Percentiles rank a stretch among this genome's conserved stretches.
These are phyloP conservation scores for Davidsoniella neocaledoniae DNA, from an alignment of 2,329 filamentous ascomycete genomes.

Conservation along the genomic window DNA sequence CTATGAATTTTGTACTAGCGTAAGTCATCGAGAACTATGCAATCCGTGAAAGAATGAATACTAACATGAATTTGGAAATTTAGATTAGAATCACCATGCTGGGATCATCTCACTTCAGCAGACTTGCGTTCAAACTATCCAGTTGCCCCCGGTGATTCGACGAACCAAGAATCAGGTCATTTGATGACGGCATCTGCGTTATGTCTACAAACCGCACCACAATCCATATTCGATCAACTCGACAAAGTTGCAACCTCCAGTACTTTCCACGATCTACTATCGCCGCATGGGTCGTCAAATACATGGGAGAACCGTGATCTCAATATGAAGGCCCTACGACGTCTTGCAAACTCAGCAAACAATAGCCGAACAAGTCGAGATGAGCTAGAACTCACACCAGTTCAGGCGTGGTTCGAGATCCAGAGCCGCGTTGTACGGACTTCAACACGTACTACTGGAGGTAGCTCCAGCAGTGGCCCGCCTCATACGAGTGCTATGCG, in stretches of 20 bases:
- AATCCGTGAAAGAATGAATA: neutral
- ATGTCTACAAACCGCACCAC: constrained; percentile 6
- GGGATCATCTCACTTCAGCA: constrained; percentile 6
- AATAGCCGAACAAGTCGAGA: neutral
- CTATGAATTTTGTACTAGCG: constrained; percentile 12
- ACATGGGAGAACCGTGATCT: constrained; percentile 10
- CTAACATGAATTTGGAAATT: neutral
- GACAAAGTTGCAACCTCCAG: constrained; percentile 8
- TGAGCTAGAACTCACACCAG: constrained; percentile 9
- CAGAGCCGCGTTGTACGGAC: constrained; percentile 2
- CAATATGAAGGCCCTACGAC: constrained; percentile 6
- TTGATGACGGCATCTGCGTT: constrained; percentile 10
- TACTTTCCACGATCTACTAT: constrained; percentile 1
- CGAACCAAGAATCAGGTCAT: constrained; percentile 9
- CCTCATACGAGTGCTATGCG: neutral
- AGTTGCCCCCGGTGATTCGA: neutral
- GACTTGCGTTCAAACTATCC: neutral
- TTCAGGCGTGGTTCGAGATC: constrained; percentile 12
- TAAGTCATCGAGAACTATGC: neutral
- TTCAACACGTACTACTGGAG: neutral
- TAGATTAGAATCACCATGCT: neutral
- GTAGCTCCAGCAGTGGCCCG: no score
- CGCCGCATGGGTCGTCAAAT: neutral
- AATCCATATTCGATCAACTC: constrained; percentile 4
- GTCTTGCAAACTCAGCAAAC: constrained; percentile 3